Evolutionary conservation across 1,284 basidiomycete species (phyloP).

Genomic region (Cryptococcus sp.): DNA sequence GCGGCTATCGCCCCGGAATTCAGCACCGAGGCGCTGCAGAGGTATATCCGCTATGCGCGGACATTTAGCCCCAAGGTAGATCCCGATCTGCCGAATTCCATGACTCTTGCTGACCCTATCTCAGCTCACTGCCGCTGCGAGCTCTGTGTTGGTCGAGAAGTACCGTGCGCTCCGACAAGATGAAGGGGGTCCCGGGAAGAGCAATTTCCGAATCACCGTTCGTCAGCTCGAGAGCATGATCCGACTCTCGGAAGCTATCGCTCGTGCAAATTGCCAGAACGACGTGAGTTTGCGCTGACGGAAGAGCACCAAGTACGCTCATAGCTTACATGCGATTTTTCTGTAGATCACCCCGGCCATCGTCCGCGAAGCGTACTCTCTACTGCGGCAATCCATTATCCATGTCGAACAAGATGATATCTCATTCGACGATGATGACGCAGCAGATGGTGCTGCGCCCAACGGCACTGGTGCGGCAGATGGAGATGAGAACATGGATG

Average conservation of each 20-base stretch:
- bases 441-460: constrained; percentile 59
- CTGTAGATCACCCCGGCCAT: constrained; percentile 82
- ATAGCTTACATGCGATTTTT: too few species aligned
- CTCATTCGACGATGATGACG: constrained; percentile 92
- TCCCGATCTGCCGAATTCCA: constrained; percentile 1
- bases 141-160: constrained; percentile 92
- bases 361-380: constrained; percentile 91
- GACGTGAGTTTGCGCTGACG: constrained; percentile 60
- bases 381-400: constrained; percentile 95
- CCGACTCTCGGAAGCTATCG: constrained; percentile 93
- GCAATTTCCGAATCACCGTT: constrained; percentile 94
- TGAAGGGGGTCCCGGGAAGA: constrained; percentile 83
- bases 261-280: constrained; percentile 89
- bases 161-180: constrained; percentile 91
- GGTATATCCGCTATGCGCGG: constrained; percentile 94
- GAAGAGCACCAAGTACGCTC: too few species aligned
- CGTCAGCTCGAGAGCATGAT: constrained; percentile 97
- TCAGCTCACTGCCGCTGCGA: constrained; percentile 87
- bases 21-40: constrained; percentile 91
- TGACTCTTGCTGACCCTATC: constrained; percentile 4
- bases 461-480: constrained; percentile 54
- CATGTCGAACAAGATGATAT: constrained; percentile 99
- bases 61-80: constrained; percentile 93
- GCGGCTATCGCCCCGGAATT: constrained; percentile 95
- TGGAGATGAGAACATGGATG: constrained; percentile 55